Evolutionary conservation across 2,329 filamentous ascomycete species (phyloP).

Genomic region (Penicillium sp.): DNA sequence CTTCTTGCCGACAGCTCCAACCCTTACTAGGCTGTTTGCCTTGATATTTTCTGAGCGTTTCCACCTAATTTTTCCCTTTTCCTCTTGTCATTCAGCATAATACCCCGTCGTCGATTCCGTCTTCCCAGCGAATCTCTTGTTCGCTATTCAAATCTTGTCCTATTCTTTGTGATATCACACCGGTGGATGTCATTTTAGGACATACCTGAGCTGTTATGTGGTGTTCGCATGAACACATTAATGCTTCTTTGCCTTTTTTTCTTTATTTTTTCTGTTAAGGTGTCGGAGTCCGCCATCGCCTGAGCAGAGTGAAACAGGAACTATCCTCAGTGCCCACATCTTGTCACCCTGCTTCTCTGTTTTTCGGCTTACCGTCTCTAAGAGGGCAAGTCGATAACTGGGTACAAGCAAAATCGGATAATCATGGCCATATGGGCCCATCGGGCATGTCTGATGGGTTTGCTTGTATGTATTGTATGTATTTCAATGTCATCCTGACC

Average conservation of each 20-base stretch:
- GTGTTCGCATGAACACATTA: neutral
- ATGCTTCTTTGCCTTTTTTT: neutral
- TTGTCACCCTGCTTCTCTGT: neutral
- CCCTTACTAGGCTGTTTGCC: neutral
- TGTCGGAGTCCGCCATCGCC: neutral
- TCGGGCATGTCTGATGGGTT: neutral
- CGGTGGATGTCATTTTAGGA: neutral
- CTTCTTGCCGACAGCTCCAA: neutral
- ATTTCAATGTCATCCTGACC: neutral
- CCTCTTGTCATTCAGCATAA: neutral
- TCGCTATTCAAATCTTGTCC: neutral
- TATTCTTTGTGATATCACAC: neutral
- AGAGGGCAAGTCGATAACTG: neutral
- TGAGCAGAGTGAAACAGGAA: neutral
- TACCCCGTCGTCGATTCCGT: neutral
- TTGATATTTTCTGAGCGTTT: neutral
- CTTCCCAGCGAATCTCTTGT: neutral
- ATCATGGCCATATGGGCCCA: neutral
- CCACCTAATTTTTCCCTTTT: neutral
- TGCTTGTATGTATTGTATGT: neutral
- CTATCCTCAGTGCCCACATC: neutral
- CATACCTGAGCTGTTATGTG: neutral
- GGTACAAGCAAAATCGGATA: too few relatives aligned
- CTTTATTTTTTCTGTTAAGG: too few relatives aligned
- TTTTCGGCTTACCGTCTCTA: neutral